Base-by-base conservation (phyloP, 2,329 filamentous ascomycete species). In the Neopestalotiopsis sp. region DNA sequence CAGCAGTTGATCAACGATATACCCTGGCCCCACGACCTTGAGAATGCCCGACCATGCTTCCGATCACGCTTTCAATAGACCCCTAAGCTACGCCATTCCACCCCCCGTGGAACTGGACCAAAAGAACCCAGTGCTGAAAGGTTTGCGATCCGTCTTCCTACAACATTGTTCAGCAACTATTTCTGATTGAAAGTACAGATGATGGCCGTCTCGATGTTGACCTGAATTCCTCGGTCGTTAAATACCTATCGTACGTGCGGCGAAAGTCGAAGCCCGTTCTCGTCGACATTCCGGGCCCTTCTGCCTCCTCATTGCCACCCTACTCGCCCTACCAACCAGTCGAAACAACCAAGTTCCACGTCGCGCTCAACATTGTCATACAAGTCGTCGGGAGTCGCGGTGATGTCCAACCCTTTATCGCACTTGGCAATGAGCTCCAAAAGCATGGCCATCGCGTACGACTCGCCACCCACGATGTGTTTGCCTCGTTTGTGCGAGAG, bases 331-430 rank as follows among this genome's bases (percentile, higher is more conserved):
- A 59, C 10, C n/a, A 30, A 52, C 45, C 13, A 9, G 45, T 6
- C 6, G n/a, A 17, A 52, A 20, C 6, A 9, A 17, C 17, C 5
- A 52, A 52, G 7, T 52, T 52, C n/a, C 45, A 17, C 45, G 45
- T 52, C n/a, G n/a, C 80, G 52, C 82, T 93, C 68, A 93, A 93
- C 78, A 84, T 94, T 38, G 92, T 92, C 56, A 90, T 94, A 66
- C 92, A 94, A 74, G 91, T 94, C 28, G 91, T 94, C 13, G 92
- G 92, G 4, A 93, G 91, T 13, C 84, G 92, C 56, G 92, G 92
- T 63, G 92, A 94, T 75, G 91, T 94, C 1, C 92, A 94, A 77
- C 92, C 92, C 0, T 94, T 94, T 74, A 84, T 94, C 24, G 91
- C 91, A 0, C 78, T 94, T 1, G 92, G 91, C 1, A 88, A 90